Evolutionary conservation across 306 rosid genomes (phyloP).

Genomic region (Cicer yamashitae): DNA sequence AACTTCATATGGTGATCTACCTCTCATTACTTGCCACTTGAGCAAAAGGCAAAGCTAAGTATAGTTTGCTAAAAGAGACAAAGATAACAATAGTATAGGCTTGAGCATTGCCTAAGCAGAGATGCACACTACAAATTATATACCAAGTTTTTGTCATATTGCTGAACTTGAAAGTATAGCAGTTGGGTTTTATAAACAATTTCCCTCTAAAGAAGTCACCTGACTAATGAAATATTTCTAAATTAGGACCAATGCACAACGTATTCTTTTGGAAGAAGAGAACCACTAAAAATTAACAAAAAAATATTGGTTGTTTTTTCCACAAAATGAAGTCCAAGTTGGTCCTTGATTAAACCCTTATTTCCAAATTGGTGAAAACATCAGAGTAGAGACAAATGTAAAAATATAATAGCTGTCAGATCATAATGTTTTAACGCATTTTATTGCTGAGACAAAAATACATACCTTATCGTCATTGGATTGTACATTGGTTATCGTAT

Average conservation of each 20-base stretch:
- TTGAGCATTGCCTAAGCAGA: constrained; percentile 10
- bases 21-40: constrained; percentile 3
- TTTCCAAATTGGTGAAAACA: constrained; percentile 16
- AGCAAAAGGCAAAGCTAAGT: constrained; percentile 2
- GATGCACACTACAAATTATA: constrained; percentile 1
- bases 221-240: not conserved
- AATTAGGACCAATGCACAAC: not conserved
- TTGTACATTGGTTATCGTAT: constrained; percentile 97
- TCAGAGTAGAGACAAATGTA: not conserved
- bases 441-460: constrained; percentile 32
- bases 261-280: not conserved
- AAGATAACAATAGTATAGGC: not conserved
- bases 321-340: constrained; percentile 3
- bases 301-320: not conserved
- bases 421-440: constrained; percentile 25
- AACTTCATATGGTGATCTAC: constrained; percentile 16
- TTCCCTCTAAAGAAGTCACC: not conserved
- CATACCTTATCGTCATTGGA: constrained; percentile 96
- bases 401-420: constrained; percentile 11
- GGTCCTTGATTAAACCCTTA: constrained; percentile 13
- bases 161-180: constrained; percentile 18
- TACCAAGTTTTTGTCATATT: not conserved
- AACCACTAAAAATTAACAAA: not conserved
- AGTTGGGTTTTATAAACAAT: not conserved
- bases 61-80: constrained; percentile 13